These are phyloP conservation scores for Fomitopsis palustris DNA, from an alignment of 1,284 basidiomycete species.

Conservation along the genomic window DNA sequence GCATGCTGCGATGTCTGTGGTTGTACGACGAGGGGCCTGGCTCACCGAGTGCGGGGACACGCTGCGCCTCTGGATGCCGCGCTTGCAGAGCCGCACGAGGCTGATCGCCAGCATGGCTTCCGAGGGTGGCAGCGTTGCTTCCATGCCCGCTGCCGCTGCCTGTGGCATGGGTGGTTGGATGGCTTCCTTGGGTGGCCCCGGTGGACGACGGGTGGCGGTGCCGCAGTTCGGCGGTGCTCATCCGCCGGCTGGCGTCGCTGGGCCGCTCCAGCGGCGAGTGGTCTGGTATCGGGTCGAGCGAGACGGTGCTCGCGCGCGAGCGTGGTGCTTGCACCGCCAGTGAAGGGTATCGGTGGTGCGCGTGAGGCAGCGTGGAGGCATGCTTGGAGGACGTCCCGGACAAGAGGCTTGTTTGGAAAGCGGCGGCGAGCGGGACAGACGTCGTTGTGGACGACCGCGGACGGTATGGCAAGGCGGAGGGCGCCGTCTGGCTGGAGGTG, in stretches of 20 bases:
- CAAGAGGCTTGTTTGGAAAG: slow-evolving; percentile 23
- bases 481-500: slow-evolving; percentile 15
- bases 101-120: background rate
- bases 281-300: slow-evolving; percentile 3
- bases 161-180: background rate
- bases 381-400: slow-evolving; percentile 15
- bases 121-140: background rate
- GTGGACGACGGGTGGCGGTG: slow-evolving; percentile 11
- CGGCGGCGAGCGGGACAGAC: slow-evolving; percentile 21
- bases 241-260: slow-evolving; percentile 14
- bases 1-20: background rate
- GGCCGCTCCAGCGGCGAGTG: slow-evolving; percentile 11
- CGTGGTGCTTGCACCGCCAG: slow-evolving; percentile 7
- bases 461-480: slow-evolving; percentile 22
- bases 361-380: slow-evolving; percentile 5
- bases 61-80: slow-evolving; percentile 1
- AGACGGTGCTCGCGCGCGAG: slow-evolving; percentile 17
- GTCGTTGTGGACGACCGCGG: slow-evolving; percentile 22
- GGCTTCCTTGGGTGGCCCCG: background rate
- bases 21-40: slow-evolving; percentile 4
- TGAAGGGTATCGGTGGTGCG: slow-evolving; percentile 16
- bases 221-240: slow-evolving; percentile 22
- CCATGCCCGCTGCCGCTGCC: background rate
- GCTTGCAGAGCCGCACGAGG: background rate
- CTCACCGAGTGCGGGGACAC: slow-evolving; percentile 8